phyloP scores from a whole-genome alignment of 345 rosid species.

The Pugionium dolabratum region DNA sequence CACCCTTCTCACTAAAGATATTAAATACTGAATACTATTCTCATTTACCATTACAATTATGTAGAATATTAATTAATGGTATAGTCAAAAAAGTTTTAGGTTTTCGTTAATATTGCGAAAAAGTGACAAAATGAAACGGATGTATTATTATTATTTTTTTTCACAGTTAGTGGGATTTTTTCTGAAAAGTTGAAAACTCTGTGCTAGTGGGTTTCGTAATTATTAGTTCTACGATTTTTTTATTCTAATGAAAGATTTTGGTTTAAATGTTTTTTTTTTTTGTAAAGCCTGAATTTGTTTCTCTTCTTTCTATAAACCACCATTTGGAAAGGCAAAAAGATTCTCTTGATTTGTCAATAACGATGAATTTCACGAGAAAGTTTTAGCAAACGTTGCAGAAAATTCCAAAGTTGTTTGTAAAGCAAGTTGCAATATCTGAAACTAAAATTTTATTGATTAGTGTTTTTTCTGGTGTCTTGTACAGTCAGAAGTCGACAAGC shows the following conservation, averaged over 20 bases:
- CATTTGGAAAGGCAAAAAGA: slow-evolving; percentile 12
- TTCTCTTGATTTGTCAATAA: slow-evolving; percentile 15
- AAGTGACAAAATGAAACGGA: no score
- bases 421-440: slow-evolving; percentile 7
- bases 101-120: no score
- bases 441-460: neutral
- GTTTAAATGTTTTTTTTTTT: neutral
- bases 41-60: no score
- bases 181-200: neutral
- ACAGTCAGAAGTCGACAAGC: slow-evolving; percentile 82
- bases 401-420: slow-evolving; percentile 1
- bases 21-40: neutral
- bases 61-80: no score
- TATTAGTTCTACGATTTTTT: slow-evolving; percentile 19
- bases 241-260: slow-evolving; percentile 6
- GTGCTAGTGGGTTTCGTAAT: slow-evolving; percentile 23
- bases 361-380: neutral
- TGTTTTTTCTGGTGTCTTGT: neutral
- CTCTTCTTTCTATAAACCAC: slow-evolving; percentile 36
- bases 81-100: no score
- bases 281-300: slow-evolving; percentile 38
- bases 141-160: neutral
- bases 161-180: slow-evolving; percentile 18
- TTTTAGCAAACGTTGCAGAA: slow-evolving; percentile 12
- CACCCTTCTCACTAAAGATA: neutral